Conservation (phyloP, 2,329 filamentous ascomycete genomes). For the Alternaria conjuncta region DNA sequence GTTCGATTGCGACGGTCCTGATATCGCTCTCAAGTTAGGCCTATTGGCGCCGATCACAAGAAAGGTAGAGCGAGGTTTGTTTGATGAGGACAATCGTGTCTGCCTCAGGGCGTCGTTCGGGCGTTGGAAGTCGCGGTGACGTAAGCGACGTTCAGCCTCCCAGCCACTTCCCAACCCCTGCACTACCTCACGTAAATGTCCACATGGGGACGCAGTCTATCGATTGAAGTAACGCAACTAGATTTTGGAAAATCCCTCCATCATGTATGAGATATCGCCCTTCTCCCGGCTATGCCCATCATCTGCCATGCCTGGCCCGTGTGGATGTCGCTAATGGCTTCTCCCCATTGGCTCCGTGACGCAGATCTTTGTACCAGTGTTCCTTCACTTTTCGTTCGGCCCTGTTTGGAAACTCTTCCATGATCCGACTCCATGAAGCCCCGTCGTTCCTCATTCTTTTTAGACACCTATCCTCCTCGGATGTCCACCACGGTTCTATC, state of each 20-base stretch:
- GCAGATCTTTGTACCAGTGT: background rate
- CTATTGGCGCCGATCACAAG: background rate
- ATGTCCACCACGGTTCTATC: too few relatives aligned
- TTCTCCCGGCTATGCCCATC: too few relatives aligned
- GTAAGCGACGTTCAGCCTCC: background rate
- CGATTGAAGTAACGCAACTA: too few relatives aligned
- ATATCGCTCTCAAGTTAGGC: background rate
- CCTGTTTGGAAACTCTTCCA: background rate
- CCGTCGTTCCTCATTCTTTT: background rate
- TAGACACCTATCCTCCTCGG: background rate
- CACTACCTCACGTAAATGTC: background rate
- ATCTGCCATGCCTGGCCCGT: too few relatives aligned
- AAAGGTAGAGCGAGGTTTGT: background rate
- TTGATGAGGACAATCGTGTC: too few relatives aligned
- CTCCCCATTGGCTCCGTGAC: too few relatives aligned
- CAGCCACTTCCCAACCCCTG: background rate
- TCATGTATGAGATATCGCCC: too few relatives aligned
- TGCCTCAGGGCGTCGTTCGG: background rate
- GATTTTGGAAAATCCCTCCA: too few relatives aligned
- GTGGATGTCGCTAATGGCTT: too few relatives aligned
- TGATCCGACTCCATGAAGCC: background rate
- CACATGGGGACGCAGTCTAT: too few relatives aligned
- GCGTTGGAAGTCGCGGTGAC: background rate
- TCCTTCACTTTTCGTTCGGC: background rate
- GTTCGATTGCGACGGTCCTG: background rate